Evolutionary conservation across 768 basidiomycete species (phyloP), one percentile per base, ranked within the genome.

Genomic region (Naganishia kalamii): DNA sequence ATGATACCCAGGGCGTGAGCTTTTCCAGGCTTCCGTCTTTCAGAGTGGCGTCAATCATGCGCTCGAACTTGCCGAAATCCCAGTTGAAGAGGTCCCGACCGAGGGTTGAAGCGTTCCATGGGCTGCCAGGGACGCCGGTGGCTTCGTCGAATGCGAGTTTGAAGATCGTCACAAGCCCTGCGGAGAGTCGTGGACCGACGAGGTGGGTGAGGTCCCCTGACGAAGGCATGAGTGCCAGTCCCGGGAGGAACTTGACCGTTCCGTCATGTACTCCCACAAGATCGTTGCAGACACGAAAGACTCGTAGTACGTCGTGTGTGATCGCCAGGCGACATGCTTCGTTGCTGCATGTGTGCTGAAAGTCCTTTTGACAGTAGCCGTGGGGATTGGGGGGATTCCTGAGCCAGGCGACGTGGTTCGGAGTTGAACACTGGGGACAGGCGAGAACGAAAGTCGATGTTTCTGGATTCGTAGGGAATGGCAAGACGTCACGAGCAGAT

Each of bases 331-430:
- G 19, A 33, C 66, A 67, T 8, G n/a, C n/a, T n/a, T n/a, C n/a
- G n/a, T 27, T 27, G 33, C 0, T 35, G 52, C 66, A 67, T 5
- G n/a, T 27, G 15, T 40, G 23, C n/a, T 25, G 1, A 37, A 67
- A 67, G 7, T 47, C 50, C 15, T 63, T 48, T n/a, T 67, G 66
- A 40, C 47, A 48, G 32, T 44, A 67, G 4, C 66, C 66, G 19
- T 44, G n/a, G 7, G 27, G 49, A 10, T 0, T 21, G 13, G 37
- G 7, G 27, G 51, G 50, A 11, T 29, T 19, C 25, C 12, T 32
- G 25, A 64, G 23, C 50, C 48, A 51, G 1, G 35, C 19, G 25
- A 51, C 29, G n/a, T 11, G 5, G 29, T 43, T 21, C n/a, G 13
- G 19, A 13, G 43, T 57, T 15, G 43, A 54, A 40, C 63, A 64